Base-by-base conservation (phyloP, 1,284 basidiomycete genomes). In the Schizophyllum amplum region DNA sequence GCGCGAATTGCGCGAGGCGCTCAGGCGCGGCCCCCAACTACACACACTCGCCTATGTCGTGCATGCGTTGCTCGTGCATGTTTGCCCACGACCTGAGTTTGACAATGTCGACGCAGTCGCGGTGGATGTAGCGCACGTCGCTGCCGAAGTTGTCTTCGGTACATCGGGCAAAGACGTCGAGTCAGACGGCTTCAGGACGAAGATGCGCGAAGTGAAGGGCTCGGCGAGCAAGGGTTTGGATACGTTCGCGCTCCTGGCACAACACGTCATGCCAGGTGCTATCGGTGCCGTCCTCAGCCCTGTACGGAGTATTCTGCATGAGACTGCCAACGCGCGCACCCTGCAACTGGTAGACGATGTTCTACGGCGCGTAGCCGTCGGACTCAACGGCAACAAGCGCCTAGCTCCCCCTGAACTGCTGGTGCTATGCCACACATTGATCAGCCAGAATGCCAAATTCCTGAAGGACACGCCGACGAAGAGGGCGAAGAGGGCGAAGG, bases 61-160 rank as follows among this genome's bases (percentile, higher is more conserved):
- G 0, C 96, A 99, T 68, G 82, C 90, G 0, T 74, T 99, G 26
- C 75, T 99, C 20, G 83, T 87, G 6, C 84, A 93, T 59, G 81
- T 92, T 53, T 33, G 94, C 92, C 0, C 74, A 80, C 1, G 74
- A 77, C 1, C 83, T 58, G 55, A 66, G 0, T 90, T 94, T 66
- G 69, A 73, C 52, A 79, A 78, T 48, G 78, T 98, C 0, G 94
- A 97, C 64, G 79, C 81, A 20, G 88, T 89, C 60, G 86, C 95
- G 51, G 79, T 80, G 42, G 87, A 92, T 62, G 77, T 92, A 1
- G 86, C 90, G 0, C 82, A 90, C 65, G 76, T 98, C 33, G 87
- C 94, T 1, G 85, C 90, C 0, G 96, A 98, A 66, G 96, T 98
- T 57, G 82, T 98, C 55, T 98, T 98, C 67, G 96, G 96, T 15